Percentiles rank a stretch among this genome's conserved stretches.
These are phyloP conservation scores for Penstemon newberryi DNA, from an alignment of 257 asterid species.

Conservation along the genomic window DNA sequence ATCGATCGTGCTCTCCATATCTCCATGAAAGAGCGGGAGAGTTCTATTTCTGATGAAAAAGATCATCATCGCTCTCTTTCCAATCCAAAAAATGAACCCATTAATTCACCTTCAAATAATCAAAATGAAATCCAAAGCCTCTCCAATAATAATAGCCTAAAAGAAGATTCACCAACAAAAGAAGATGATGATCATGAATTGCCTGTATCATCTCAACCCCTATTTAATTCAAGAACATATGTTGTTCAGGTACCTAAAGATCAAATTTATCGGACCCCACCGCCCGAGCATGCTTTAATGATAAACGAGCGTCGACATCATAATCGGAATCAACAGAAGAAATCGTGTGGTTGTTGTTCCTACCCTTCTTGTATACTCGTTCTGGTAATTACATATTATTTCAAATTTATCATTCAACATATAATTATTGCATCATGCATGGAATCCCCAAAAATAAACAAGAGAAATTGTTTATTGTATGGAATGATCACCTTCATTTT, in stretches of 20 bases:
- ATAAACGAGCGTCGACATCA: slow-evolving; percentile 22
- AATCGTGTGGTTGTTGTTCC: slow-evolving; percentile 19
- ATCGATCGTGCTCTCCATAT: slow-evolving; percentile 29
- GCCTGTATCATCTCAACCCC: slow-evolving; percentile 14
- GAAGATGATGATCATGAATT: not conserved
- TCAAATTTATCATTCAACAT: too few species aligned
- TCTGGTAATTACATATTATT: slow-evolving; percentile 18
- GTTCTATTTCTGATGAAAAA: slow-evolving; percentile 2
- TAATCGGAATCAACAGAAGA: not conserved
- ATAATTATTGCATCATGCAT: too few species aligned
- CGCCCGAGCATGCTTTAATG: slow-evolving; percentile 36
- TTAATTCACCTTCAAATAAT: not conserved
- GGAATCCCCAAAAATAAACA: too few species aligned
- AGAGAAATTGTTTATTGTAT: too few species aligned
- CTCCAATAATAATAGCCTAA: not conserved
- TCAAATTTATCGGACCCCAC: slow-evolving; percentile 46
- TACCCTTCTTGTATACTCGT: slow-evolving; percentile 24
- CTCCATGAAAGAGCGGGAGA: slow-evolving; percentile 40
- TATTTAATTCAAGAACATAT: slow-evolving; percentile 31
- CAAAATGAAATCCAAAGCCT: not conserved
- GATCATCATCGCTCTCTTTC: not conserved
- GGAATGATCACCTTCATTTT: too few species aligned
- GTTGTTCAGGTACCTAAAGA: slow-evolving; percentile 47
- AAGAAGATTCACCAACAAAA: not conserved
- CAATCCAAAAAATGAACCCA: not conserved